A percentile compares a stretch with the other conserved stretches of the same genome.
These are phyloP conservation scores for Acacia acuminata DNA, from an alignment of 306 rosid genomes.

Conservation along the genomic window DNA sequence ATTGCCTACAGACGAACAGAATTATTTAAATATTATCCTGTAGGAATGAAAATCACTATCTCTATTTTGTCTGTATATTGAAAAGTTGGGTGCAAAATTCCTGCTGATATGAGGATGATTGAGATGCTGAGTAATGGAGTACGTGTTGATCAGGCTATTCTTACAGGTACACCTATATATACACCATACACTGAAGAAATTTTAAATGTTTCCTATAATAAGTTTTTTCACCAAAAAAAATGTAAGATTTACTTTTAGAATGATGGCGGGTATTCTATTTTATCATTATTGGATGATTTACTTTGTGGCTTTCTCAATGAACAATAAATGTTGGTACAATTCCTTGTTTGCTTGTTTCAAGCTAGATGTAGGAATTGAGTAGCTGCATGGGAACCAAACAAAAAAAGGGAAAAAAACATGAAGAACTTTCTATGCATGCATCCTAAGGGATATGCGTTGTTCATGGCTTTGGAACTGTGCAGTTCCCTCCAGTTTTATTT, in stretches of 20 bases:
- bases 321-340: background rate
- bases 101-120: conserved; percentile 98
- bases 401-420: background rate
- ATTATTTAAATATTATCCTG: conserved; percentile 32
- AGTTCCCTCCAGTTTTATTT: background rate
- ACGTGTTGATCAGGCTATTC: conserved; percentile 97
- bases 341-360: background rate
- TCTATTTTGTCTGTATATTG: conserved; percentile 39
- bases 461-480: background rate
- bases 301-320: background rate
- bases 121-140: conserved; percentile 87
- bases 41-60: conserved; percentile 24
- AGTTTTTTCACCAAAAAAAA: background rate
- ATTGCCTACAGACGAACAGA: conserved; percentile 30
- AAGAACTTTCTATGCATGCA: background rate
- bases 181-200: conserved; percentile 13
- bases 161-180: conserved; percentile 67
- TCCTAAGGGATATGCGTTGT: background rate
- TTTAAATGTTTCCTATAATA: background rate
- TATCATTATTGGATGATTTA: too few relatives aligned
- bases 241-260: background rate
- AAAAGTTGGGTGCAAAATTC: conserved; percentile 96
- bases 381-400: background rate
- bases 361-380: background rate
- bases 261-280: too few relatives aligned